Conservation (phyloP, 2,329 filamentous ascomycete species). For the Penicillium frequentans region DNA sequence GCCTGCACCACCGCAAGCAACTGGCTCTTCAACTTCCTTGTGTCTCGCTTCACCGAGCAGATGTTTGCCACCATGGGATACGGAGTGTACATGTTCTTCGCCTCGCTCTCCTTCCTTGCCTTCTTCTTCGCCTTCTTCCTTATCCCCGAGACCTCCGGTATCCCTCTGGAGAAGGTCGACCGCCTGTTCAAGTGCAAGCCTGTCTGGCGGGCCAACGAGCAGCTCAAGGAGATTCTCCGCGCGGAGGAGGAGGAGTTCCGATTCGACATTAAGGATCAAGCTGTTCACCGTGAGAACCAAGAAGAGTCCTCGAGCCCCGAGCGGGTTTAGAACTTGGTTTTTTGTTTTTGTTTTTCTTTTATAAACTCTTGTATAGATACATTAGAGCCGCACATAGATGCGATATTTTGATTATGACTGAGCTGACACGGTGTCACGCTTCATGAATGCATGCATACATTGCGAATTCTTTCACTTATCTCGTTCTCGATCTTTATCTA, state of each 20-base stretch:
- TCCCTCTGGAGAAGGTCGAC: constrained; percentile 66
- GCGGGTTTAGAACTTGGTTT: not conserved
- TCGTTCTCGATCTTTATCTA: not conserved
- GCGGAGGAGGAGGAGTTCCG: constrained; percentile 39
- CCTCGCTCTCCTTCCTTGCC: constrained; percentile 60
- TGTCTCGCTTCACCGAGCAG: constrained; percentile 40
- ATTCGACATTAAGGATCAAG: constrained; percentile 26
- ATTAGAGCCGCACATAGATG: constrained; percentile 11
- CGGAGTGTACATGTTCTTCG: constrained; percentile 69
- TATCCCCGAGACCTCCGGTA: constrained; percentile 65
- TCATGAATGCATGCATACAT: constrained; percentile 6
- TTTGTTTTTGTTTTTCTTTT: not conserved
- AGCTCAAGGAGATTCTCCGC: constrained; percentile 34
- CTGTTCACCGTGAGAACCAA: constrained; percentile 19
- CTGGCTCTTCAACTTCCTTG: constrained; percentile 38
- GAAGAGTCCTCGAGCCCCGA: not conserved
- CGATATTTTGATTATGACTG: constrained; percentile 6
- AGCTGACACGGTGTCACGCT: constrained; percentile 8
- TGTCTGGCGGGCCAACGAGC: constrained; percentile 36
- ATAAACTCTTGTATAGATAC: constrained; percentile 13
- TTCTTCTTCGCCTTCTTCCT: constrained; percentile 62
- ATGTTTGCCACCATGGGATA: constrained; percentile 50
- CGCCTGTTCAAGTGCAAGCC: constrained; percentile 53
- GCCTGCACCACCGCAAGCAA: constrained; percentile 57
- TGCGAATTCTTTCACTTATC: not conserved